These are phyloP conservation scores for Toxicodendron radicans DNA, from an alignment of 345 rosid genomes.

Conservation along the genomic window DNA sequence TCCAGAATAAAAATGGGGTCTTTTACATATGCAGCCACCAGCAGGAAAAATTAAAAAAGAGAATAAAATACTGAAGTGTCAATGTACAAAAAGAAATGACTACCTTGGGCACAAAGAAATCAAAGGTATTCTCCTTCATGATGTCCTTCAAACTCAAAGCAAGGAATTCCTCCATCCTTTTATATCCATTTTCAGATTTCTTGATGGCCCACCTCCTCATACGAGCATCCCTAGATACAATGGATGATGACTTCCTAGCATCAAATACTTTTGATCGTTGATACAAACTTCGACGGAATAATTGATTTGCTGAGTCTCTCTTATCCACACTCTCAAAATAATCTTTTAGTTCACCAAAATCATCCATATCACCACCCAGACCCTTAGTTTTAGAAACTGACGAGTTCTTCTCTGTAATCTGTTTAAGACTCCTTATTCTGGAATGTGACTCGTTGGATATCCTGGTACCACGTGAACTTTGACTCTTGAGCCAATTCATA, in stretches of 20 bases:
- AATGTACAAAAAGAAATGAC: constrained; percentile 2
- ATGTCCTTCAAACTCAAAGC: constrained; percentile 84
- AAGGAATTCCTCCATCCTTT: constrained; percentile 91
- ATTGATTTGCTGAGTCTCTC: constrained; percentile 87
- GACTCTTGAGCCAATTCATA: constrained; percentile 63
- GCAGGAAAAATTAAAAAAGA: neutral
- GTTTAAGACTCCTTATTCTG: constrained; percentile 68
- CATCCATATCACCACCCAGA: constrained; percentile 59
- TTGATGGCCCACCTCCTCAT: constrained; percentile 87
- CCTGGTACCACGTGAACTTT: constrained; percentile 30
- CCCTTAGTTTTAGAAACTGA: constrained; percentile 42
- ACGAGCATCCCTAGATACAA: constrained; percentile 96
- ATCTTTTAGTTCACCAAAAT: constrained; percentile 88
- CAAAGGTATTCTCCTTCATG: constrained; percentile 89
- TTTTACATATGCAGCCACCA: constrained; percentile 14
- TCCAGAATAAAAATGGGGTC: constrained; percentile 21
- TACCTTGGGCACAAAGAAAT: constrained; percentile 91
- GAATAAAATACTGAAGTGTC: neutral
- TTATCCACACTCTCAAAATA: constrained; percentile 92
- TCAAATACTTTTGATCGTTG: constrained; percentile 93
- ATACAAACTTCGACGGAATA: constrained; percentile 82
- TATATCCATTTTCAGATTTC: constrained; percentile 82
- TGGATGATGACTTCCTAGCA: constrained; percentile 87
- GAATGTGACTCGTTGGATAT: constrained; percentile 48
- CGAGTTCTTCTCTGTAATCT: constrained; percentile 47